These are phyloP conservation scores for Cyanidioschyzon merolae DNA, from an alignment of 23 red algal species.

Conservation along the genomic window DNA sequence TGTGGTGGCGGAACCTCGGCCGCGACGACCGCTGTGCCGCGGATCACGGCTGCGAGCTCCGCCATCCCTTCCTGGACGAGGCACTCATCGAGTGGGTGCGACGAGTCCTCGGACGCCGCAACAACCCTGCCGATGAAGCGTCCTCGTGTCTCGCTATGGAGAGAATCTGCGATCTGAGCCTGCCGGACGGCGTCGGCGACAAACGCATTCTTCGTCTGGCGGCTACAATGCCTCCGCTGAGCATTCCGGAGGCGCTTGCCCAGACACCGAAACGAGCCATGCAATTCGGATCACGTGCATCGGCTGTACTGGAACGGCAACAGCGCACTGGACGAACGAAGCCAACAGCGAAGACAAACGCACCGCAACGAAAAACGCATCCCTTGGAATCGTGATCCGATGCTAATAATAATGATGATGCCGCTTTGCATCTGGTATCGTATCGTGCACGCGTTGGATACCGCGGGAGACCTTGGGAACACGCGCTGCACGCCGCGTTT, in stretches of 20 bases:
- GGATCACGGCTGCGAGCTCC: conserved; percentile 31
- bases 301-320: not conserved
- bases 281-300: conserved; percentile 1
- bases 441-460: too few relatives aligned
- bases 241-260: not conserved
- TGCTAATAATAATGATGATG: too few relatives aligned
- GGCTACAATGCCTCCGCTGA: not conserved
- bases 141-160: too few relatives aligned
- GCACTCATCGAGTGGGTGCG: not conserved
- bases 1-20: conserved; percentile 93
- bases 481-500: too few relatives aligned
- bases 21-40: conserved; percentile 64
- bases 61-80: conserved; percentile 1
- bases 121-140: not conserved
- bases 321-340: too few relatives aligned
- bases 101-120: not conserved
- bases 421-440: too few relatives aligned
- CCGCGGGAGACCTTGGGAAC: too few relatives aligned
- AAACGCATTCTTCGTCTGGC: not conserved
- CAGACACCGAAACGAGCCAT: not conserved
- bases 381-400: too few relatives aligned
- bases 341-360: too few relatives aligned
- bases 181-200: not conserved
- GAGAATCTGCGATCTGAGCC: not conserved
- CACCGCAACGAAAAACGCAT: too few relatives aligned